Evolutionary conservation across 306 rosid genomes (phyloP).

Genomic region (Aeschynomene evenia): DNA sequence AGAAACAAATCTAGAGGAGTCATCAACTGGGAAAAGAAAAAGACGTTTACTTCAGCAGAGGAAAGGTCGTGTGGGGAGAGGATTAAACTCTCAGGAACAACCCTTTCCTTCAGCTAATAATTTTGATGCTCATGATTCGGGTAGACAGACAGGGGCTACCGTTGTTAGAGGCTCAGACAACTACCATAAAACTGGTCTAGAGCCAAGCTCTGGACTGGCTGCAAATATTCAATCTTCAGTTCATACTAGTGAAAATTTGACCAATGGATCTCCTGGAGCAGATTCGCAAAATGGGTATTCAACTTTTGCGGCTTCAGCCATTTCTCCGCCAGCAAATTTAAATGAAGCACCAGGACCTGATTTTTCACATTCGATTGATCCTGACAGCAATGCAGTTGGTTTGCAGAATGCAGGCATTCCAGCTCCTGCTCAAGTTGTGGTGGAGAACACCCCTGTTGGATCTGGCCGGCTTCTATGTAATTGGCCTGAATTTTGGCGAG

Average conservation of each 20-base stretch:
- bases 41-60: constrained; percentile 83
- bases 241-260: constrained; percentile 54
- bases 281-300: constrained; percentile 54
- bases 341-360: constrained; percentile 49
- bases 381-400: constrained; percentile 49
- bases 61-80: constrained; percentile 83
- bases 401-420: constrained; percentile 72
- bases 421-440: constrained; percentile 99
- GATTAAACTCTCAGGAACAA: constrained; percentile 69
- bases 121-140: constrained; percentile 65
- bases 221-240: constrained; percentile 56
- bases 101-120: constrained; percentile 55
- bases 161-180: constrained; percentile 46
- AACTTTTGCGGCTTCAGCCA: constrained; percentile 42
- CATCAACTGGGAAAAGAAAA: constrained; percentile 69
- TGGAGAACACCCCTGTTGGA: constrained; percentile 95
- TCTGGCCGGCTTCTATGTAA: constrained; percentile 94
- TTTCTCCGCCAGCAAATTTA: constrained; percentile 41
- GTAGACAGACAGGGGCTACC: constrained; percentile 53
- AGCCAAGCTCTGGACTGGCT: constrained; percentile 55
- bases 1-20: constrained; percentile 71
- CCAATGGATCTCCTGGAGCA: constrained; percentile 44
- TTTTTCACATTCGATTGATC: constrained; percentile 50
- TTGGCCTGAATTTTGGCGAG: constrained; percentile 99
- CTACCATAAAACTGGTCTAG: constrained; percentile 46